Evolutionary conservation across 2,329 filamentous ascomycete species (phyloP).

Genomic region (Ophiostoma australiae): DNA sequence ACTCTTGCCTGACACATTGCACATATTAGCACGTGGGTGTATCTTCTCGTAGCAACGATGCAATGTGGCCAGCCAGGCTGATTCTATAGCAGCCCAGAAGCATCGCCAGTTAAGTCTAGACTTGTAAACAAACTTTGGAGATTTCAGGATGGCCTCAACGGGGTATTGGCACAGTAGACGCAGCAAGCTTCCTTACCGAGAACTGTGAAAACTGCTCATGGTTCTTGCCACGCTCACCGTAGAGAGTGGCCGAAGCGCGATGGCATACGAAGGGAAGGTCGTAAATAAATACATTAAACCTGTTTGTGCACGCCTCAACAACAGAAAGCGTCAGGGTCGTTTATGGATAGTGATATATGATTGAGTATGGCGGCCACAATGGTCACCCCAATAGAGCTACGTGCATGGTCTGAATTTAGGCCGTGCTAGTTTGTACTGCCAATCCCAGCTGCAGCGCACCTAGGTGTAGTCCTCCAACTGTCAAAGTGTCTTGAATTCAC

Average conservation of each 20-base stretch:
- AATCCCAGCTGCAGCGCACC: neutral
- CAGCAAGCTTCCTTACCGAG: neutral
- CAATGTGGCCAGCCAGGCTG: neutral
- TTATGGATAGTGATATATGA: neutral
- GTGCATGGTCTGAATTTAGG: neutral
- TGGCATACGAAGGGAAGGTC: neutral
- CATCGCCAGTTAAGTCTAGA: too few species aligned
- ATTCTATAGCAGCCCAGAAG: neutral
- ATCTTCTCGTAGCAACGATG: too few species aligned
- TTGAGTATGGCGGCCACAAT: neutral
- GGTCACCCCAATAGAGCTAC: neutral
- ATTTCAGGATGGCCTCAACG: neutral
- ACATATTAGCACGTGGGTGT: too few species aligned
- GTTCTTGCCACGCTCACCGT: neutral
- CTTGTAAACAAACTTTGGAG: neutral
- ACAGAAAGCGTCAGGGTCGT: neutral
- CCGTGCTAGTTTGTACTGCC: neutral
- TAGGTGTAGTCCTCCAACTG: neutral
- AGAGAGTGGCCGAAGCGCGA: neutral
- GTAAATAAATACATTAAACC: neutral
- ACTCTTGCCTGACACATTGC: too few species aligned
- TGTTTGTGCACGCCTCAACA: neutral
- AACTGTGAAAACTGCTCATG: conserved; percentile 4
- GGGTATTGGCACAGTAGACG: neutral
- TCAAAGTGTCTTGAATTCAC: neutral